These are phyloP conservation scores for Trypanosoma brucei DNA, from an alignment of 208 protist species.

Conservation along the genomic window DNA sequence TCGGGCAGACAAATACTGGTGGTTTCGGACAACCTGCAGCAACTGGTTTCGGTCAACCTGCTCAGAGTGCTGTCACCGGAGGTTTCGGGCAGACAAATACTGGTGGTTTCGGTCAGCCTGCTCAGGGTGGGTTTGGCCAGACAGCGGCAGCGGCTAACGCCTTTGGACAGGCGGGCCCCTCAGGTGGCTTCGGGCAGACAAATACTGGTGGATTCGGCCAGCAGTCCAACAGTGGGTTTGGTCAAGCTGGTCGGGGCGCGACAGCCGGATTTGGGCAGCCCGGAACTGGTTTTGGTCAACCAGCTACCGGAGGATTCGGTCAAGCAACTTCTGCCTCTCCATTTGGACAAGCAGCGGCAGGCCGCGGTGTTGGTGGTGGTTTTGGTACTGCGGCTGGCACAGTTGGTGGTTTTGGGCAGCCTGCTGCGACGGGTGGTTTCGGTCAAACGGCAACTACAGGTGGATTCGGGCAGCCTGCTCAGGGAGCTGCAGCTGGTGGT, in stretches of 20 bases:
- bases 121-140: constrained; percentile 37
- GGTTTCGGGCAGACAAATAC: constrained; percentile 37
- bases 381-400: not conserved
- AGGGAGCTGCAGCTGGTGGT: constrained; percentile 18
- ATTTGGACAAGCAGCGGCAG: not conserved
- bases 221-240: constrained; percentile 19
- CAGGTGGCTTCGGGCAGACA: not conserved
- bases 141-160: constrained; percentile 6
- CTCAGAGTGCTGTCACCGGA: constrained; percentile 7
- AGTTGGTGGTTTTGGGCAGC: constrained; percentile 2
- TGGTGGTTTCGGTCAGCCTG: constrained; percentile 51
- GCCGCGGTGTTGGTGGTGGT: not conserved
- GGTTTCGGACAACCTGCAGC: constrained; percentile 36
- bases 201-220: constrained; percentile 17
- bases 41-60: constrained; percentile 24
- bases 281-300: constrained; percentile 11
- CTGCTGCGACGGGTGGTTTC: constrained; percentile 3
- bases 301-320: constrained; percentile 24
- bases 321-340: constrained; percentile 19
- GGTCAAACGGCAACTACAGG: constrained; percentile 1
- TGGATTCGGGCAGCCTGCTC: constrained; percentile 1
- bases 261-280: constrained; percentile 28
- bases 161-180: not conserved
- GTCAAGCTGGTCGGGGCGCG: constrained; percentile 1
- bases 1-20: constrained; percentile 26